Evolutionary conservation across 345 rosid genomes (phyloP), one percentile per base, ranked within the genome.

Genomic region (Cochlearia excelsa): DNA sequence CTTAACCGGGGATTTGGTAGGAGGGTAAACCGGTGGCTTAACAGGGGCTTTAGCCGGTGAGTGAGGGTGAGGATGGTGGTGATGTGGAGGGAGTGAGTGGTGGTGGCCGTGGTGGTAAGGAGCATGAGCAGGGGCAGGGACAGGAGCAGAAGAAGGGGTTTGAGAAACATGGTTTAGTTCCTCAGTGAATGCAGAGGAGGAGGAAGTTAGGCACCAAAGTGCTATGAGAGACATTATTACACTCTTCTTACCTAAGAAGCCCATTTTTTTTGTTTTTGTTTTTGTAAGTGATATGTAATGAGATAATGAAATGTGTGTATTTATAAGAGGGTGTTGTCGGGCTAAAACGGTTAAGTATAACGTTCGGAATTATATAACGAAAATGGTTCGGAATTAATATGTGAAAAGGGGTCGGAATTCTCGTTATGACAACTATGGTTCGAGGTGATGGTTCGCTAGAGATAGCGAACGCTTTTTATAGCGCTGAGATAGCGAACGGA

Each of bases 161-260:
- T 45, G 41, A 61, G 34, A 10, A 26, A 27, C 70, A 28, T 76
- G 71, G 75, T 65, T 61, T 5, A 54, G 29, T 42, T 51, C 74
- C 38, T 77, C 71, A 23, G 77, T 59, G 43, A 52, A 70, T 7
- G 52, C 80, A 6, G 83, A 65, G 44, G 23, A 16, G 23, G 23
- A 16, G 23, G 65, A 58, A 60, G 79, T 52, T 74, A 71, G 74
- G 79, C 69, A 66, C 67, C 80, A 69, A 3, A 78, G 41, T 46
- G 77, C 48, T 29, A 73, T 30, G 9, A 81, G 56, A 23, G 72
- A 68, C 11, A 79, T 66, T 30, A 74, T 35, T 9, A 65, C 26
- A 51, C 76, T 61, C 72, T 16, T 16, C 23, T 79, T 76, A 27
- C 75, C 67, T 9, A 68, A 16, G 26, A 71, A 58, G 16, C 65